Percentiles rank a stretch among this genome's conserved stretches.
Evolutionary conservation across 768 basidiomycete species (phyloP).

Genomic region (Rhodotorula toruloides): DNA sequence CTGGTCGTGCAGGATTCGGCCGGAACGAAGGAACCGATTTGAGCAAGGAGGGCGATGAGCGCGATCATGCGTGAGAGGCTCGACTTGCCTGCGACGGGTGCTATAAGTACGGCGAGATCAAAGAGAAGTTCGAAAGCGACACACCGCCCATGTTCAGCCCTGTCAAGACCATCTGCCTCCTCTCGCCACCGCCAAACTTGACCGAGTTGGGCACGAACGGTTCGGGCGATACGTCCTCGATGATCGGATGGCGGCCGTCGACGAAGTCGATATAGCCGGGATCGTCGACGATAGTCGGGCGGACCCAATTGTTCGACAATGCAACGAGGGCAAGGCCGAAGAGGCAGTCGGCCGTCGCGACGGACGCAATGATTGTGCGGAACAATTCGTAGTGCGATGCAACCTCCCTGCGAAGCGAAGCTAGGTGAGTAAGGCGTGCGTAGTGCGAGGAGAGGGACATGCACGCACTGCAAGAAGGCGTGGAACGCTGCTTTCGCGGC

Average conservation of each 20-base stretch:
- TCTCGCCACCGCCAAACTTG: conserved; percentile 55
- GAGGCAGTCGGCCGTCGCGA: conserved; percentile 75
- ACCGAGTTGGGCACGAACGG: conserved; percentile 84
- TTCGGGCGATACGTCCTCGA: conserved; percentile 67
- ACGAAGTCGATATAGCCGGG: conserved; percentile 62
- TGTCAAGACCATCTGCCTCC: conserved; percentile 47
- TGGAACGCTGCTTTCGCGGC: conserved; percentile 49
- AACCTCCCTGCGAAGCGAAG: conserved; percentile 56
- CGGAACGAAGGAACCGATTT: conserved; percentile 81
- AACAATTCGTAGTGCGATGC: conserved; percentile 65
- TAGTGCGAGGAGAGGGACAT: conserved; percentile 50
- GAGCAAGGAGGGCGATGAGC: conserved; percentile 53
- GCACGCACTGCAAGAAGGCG: conserved; percentile 20
- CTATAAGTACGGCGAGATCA: neutral
- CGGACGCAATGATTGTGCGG: conserved; percentile 68
- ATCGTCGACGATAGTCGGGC: conserved; percentile 67
- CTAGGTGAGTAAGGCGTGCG: conserved; percentile 50
- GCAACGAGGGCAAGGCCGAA: conserved; percentile 76
- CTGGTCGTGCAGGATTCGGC: conserved; percentile 67
- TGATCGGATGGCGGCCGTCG: conserved; percentile 89
- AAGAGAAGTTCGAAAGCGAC: neutral
- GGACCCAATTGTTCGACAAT: conserved; percentile 66
- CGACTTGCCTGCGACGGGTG: conserved; percentile 60
- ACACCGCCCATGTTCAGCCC: conserved; percentile 52
- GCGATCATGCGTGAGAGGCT: conserved; percentile 74